phyloP scores from a whole-genome alignment of 2,329 filamentous ascomycete species.

The Beauveria asiatica region DNA sequence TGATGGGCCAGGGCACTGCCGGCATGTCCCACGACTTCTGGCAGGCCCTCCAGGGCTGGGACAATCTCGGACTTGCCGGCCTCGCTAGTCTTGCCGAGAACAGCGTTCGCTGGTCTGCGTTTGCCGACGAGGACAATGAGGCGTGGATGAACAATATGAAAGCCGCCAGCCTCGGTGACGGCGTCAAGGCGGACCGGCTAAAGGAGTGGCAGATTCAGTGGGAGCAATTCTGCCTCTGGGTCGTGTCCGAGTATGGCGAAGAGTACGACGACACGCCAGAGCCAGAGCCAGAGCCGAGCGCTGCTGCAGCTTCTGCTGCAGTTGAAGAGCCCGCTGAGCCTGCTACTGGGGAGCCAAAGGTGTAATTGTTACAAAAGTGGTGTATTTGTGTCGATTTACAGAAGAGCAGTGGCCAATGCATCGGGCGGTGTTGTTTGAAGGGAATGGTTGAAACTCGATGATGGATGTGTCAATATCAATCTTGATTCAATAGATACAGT shows the following conservation, averaged over 20 bases:
- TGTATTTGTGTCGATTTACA: too few relatives aligned
- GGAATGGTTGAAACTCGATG: background rate
- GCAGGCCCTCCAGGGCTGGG: slow-evolving; percentile 85
- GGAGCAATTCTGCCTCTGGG: slow-evolving; percentile 86
- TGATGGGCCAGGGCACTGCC: slow-evolving; percentile 72
- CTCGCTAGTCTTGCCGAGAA: slow-evolving; percentile 86
- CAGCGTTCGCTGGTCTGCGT: slow-evolving; percentile 81
- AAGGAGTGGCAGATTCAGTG: slow-evolving; percentile 74
- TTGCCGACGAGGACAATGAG: slow-evolving; percentile 65
- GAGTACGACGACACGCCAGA: slow-evolving; percentile 44
- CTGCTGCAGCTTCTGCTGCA: background rate
- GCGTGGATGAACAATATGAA: slow-evolving; percentile 68
- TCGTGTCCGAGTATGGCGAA: slow-evolving; percentile 66
- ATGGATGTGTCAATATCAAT: too few relatives aligned
- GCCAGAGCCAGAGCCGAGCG: slow-evolving; percentile 13
- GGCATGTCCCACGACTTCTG: slow-evolving; percentile 91
- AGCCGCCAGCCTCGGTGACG: slow-evolving; percentile 62
- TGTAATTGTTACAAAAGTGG: background rate
- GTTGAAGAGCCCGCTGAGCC: background rate
- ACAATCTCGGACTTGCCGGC: slow-evolving; percentile 82
- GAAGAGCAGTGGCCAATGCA: background rate
- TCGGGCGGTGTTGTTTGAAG: background rate
- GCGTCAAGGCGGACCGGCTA: slow-evolving; percentile 63
- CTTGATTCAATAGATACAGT: too few relatives aligned
- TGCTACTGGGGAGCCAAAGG: background rate